Conservation (phyloP, 2,329 filamentous ascomycete genomes). For the Sphaerulina populicola region DNA sequence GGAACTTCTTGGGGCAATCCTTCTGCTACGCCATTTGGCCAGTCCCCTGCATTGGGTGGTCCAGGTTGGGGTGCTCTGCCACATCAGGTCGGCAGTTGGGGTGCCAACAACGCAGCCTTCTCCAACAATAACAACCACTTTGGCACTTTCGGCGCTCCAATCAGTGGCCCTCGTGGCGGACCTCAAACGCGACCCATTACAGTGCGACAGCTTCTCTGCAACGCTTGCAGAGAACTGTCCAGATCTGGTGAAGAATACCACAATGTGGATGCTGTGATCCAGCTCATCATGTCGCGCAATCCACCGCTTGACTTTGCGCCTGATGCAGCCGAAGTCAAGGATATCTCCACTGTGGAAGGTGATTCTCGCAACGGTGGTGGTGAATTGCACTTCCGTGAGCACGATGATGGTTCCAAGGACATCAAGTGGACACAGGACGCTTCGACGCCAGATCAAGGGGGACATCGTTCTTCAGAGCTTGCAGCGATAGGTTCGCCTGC, state of each 20-base stretch:
- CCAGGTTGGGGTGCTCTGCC: constrained; percentile 36
- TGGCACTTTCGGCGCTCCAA: constrained; percentile 12
- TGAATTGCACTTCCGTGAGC: constrained; percentile 62
- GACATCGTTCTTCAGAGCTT: constrained; percentile 25
- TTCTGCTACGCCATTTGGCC: constrained; percentile 37
- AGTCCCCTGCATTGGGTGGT: constrained; percentile 30
- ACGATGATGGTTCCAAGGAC: constrained; percentile 29
- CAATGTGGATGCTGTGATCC: constrained; percentile 54
- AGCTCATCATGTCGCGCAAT: constrained; percentile 55
- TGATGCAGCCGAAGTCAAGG: constrained; percentile 61
- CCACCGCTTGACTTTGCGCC: constrained; percentile 49
- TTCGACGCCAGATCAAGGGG: constrained; percentile 26
- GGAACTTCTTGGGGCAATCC: constrained; percentile 39
- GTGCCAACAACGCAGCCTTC: constrained; percentile 33
- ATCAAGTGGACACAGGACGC: constrained; percentile 37
- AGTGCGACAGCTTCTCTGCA: constrained; percentile 66
- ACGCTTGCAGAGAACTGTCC: constrained; percentile 62
- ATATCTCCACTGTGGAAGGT: constrained; percentile 85
- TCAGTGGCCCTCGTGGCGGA: constrained; percentile 38
- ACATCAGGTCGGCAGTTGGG: constrained; percentile 26
- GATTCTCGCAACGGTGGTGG: constrained; percentile 80
- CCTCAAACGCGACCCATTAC: constrained; percentile 49
- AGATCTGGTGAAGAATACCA: constrained; percentile 54
- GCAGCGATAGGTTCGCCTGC: constrained; percentile 45
- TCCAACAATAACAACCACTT: constrained; percentile 43